Evolutionary conservation across 352 stramenopile species (phyloP).

Genomic region (Paralagenidium karlingii): DNA sequence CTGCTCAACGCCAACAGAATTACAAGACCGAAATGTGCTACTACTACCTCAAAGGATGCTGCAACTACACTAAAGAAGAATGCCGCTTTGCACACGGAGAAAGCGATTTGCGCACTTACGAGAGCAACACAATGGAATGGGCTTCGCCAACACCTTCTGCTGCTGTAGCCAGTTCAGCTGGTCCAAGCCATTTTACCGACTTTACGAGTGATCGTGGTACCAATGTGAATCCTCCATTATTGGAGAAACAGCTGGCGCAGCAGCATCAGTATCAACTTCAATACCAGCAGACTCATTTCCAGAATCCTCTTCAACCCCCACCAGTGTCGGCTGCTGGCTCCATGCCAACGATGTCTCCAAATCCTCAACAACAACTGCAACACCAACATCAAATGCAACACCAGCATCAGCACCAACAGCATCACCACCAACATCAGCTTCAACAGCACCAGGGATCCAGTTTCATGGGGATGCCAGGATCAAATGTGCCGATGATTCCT

Average conservation of each 20-base stretch:
- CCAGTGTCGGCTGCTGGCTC: conserved; percentile 2
- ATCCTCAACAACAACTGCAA: too few relatives aligned
- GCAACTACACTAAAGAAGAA: conserved; percentile 81
- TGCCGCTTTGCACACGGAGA: conserved; percentile 81
- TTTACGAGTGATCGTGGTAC: not conserved
- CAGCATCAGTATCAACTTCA: conserved; percentile 12
- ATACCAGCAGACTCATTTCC: conserved; percentile 26
- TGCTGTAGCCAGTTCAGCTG: not conserved
- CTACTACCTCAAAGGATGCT: conserved; percentile 81
- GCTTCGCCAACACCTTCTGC: not conserved
- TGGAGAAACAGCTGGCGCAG: conserved; percentile 6
- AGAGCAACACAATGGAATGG: conserved; percentile 67
- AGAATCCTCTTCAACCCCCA: conserved; percentile 10
- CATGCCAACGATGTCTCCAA: too few relatives aligned
- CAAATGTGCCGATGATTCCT: too few relatives aligned
- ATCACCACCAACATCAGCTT: conserved; percentile 16
- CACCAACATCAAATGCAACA: too few relatives aligned
- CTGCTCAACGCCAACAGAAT: conserved; percentile 57
- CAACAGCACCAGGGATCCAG: too few relatives aligned
- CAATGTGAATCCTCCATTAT: not conserved
- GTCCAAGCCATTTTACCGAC: not conserved
- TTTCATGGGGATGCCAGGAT: too few relatives aligned
- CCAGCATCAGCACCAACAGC: too few relatives aligned
- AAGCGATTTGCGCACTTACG: conserved; percentile 61
- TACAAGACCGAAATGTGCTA: conserved; percentile 86